Evolutionary conservation across 805 yeast genomes (phyloP).

Genomic region (Candida anglica): DNA sequence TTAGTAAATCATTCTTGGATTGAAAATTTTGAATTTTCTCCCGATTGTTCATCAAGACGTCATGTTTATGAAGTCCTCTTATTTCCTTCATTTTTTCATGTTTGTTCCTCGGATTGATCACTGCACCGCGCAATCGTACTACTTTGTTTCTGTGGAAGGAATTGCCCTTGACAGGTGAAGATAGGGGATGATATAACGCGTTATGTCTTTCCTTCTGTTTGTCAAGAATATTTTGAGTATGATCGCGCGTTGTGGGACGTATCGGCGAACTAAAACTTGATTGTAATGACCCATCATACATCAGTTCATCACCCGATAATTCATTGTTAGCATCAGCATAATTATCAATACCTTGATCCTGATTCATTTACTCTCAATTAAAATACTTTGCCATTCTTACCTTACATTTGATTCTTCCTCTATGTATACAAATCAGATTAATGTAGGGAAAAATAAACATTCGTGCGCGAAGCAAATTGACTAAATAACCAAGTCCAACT

Average conservation of each 20-base stretch:
- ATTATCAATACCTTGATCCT: neutral
- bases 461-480: too few species aligned
- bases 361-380: neutral
- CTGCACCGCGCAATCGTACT: slow-evolving; percentile 6
- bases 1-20: slow-evolving; percentile 7
- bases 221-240: slow-evolving; percentile 13
- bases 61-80: slow-evolving; percentile 21
- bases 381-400: too few species aligned
- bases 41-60: slow-evolving; percentile 13
- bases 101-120: slow-evolving; percentile 15
- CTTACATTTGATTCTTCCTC: too few species aligned
- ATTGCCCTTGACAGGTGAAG: slow-evolving; percentile 8
- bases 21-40: slow-evolving; percentile 15
- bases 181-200: slow-evolving; percentile 12
- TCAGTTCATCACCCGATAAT: too few species aligned
- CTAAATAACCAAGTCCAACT: too few species aligned
- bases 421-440: too few species aligned
- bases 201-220: slow-evolving; percentile 14
- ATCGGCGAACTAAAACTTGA: slow-evolving; percentile 6
- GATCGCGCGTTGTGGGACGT: slow-evolving; percentile 4
- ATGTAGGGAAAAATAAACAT: too few species aligned
- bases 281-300: neutral
- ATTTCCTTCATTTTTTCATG: slow-evolving; percentile 18
- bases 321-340: neutral
- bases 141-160: neutral